Evolutionary conservation across 768 basidiomycete genomes (phyloP).

Genomic region (Holtermanniella nyarrowii): DNA sequence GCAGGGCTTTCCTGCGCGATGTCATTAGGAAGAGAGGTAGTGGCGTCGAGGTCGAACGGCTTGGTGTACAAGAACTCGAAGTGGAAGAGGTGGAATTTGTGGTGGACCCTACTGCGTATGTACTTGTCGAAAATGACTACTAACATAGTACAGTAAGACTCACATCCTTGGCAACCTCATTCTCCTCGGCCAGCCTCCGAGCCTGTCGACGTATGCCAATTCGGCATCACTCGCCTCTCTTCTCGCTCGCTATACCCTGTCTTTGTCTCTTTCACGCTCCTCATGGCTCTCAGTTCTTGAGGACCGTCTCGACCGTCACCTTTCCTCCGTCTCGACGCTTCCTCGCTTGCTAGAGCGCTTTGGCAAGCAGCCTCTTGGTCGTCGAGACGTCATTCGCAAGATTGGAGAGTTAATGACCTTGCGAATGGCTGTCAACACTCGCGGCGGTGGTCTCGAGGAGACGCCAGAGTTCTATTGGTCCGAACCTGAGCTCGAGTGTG

Average conservation of each 20-base stretch:
- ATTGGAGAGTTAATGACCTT: conserved; percentile 85
- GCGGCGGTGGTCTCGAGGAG: conserved; percentile 39
- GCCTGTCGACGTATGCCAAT: conserved; percentile 49
- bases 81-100: conserved; percentile 90
- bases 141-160: conserved; percentile 51
- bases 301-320: conserved; percentile 67
- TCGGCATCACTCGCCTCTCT: conserved; percentile 55
- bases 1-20: conserved; percentile 55
- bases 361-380: conserved; percentile 70
- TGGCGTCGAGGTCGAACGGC: conserved; percentile 54
- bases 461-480: conserved; percentile 70
- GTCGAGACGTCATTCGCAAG: conserved; percentile 79
- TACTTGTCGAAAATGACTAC: conserved; percentile 1
- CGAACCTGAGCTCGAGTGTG: conserved; percentile 79
- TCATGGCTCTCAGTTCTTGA: conserved; percentile 82
- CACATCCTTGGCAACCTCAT: conserved; percentile 85
- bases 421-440: conserved; percentile 77
- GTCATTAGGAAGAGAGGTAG: conserved; percentile 50
- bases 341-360: conserved; percentile 66
- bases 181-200: conserved; percentile 63
- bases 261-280: conserved; percentile 80
- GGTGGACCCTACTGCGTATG: conserved; percentile 77
- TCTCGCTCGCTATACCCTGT: conserved; percentile 79
- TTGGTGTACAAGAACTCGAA: conserved; percentile 55
- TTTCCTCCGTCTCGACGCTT: conserved; percentile 68